Base-by-base conservation (phyloP, 192 early-diverging fungal species). In the Podochytrium sp. region DNA sequence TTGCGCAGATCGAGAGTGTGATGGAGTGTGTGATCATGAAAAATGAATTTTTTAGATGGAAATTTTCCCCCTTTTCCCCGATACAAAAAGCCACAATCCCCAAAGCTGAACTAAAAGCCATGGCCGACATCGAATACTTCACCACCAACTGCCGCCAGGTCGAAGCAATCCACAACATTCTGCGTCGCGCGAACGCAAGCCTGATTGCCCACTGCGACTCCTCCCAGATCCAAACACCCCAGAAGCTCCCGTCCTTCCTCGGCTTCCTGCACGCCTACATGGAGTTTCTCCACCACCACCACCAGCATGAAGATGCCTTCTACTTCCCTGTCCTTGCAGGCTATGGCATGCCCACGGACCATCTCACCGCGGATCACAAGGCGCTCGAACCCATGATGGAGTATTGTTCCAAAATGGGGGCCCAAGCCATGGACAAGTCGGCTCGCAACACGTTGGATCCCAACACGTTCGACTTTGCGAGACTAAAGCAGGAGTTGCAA, bases 241-340 rank as follows among this genome's bases (percentile, higher is more conserved):
- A 47, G 25, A 1, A 41, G 41, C 63, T 65, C 41, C 20, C 25
- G 39, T 33, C 63, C 23, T 65, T 65, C 42, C n/a, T 65, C 16
- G 63, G 63, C 41, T 65, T 30, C 29, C 29, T 49, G 5, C 23
- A 33, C 4, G 63, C 63, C 2, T 7, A 2, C 43, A 25, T 29
- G 7, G 37, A 18, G 20, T 34, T 47, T 25, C 42, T 65, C 25
- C 63, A 65, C 63, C 39, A 49, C 29, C 63, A 65, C 41, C 63
- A 65, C 63, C 10, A 41, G 1, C 20, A 65, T 29, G 63, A 65
- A 47, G 63, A 65, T 27, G 41, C 6, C 5, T 7, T 65, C 20
- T 65, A 65, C 63, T 65, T 65, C 29, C 63, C 63, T 4, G 39
- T 47, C 16, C 42, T 65, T 6, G 14, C 7, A 18, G 47, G 47